Conservation (phyloP, 495 filamentous ascomycete genomes). For the Talaromyces stipitatus region DNA sequence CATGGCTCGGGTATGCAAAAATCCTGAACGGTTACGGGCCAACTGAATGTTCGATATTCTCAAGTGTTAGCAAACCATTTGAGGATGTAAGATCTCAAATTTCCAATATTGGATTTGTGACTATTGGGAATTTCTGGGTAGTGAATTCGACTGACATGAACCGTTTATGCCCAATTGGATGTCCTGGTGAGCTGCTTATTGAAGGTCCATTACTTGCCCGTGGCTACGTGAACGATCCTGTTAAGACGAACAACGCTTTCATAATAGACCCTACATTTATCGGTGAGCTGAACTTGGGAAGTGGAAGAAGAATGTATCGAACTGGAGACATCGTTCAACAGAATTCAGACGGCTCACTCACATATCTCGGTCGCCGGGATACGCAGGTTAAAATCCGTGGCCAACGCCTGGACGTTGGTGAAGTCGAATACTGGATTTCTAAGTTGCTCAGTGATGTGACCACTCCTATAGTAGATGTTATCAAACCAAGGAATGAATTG, state of each 20-base stretch:
- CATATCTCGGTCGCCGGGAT: constrained; percentile 27
- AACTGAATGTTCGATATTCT: constrained; percentile 28
- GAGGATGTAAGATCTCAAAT: constrained; percentile 1
- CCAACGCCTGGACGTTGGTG: constrained; percentile 34
- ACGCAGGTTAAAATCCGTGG: constrained; percentile 35
- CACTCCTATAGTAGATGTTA: constrained; percentile 2
- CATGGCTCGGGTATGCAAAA: constrained; percentile 13
- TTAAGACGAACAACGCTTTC: constrained; percentile 36
- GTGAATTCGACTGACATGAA: constrained; percentile 42
- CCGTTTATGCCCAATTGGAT: constrained; percentile 41
- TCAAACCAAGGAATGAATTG: constrained; percentile 6
- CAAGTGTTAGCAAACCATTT: constrained; percentile 2
- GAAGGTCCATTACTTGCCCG: constrained; percentile 44
- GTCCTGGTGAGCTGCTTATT: constrained; percentile 47
- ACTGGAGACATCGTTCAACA: constrained; percentile 24
- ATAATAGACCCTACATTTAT: constrained; percentile 44
- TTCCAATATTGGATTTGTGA: constrained; percentile 27
- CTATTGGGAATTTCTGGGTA: constrained; percentile 38
- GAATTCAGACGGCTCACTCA: constrained; percentile 14
- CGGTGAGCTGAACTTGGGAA: background rate
- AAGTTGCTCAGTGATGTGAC: background rate
- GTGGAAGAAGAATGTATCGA: constrained; percentile 22
- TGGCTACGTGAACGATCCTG: constrained; percentile 42
- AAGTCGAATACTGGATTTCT: constrained; percentile 22
- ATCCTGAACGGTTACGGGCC: constrained; percentile 43